Conservation (phyloP, 1,139 yeast species). For the Taphrina deformans region DNA sequence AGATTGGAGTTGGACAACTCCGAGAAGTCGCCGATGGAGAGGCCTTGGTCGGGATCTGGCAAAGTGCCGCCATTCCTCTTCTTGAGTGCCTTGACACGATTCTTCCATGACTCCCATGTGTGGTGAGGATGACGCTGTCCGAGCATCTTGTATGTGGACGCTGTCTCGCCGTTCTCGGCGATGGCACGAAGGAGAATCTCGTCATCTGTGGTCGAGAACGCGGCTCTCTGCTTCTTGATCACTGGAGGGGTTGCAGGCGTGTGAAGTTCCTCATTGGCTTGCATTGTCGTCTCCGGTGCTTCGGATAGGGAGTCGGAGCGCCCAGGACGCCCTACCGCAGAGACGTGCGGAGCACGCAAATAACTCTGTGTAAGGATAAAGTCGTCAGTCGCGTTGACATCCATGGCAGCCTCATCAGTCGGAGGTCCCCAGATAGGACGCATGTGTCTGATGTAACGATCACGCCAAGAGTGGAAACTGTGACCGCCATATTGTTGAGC, state of each 20-base stretch:
- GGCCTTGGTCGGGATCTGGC: constrained; percentile 3
- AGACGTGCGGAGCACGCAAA: constrained; percentile 20
- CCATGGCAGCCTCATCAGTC: constrained; percentile 5
- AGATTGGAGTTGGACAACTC: neutral
- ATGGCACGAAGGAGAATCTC: constrained; percentile 14
- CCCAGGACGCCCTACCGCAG: constrained; percentile 3
- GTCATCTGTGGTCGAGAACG: constrained; percentile 29
- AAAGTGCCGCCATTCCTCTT: constrained; percentile 5
- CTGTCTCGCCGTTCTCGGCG: constrained; percentile 18
- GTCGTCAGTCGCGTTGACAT: constrained; percentile 9
- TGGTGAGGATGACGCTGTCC: constrained; percentile 21
- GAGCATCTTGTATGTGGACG: constrained; percentile 12
- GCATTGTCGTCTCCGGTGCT: neutral
- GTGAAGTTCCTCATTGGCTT: neutral
- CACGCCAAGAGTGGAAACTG: constrained; percentile 33
- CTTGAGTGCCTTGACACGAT: constrained; percentile 29
- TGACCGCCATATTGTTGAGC: constrained; percentile 23
- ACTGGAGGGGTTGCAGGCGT: constrained; percentile 6
- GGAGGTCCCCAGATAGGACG: constrained; percentile 26
- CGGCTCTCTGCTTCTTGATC: constrained; percentile 4
- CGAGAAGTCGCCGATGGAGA: neutral
- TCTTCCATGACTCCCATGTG: constrained; percentile 34
- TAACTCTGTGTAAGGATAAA: constrained; percentile 9
- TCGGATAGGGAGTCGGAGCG: neutral
- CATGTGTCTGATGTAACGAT: constrained; percentile 29